Evolutionary conservation across 2,329 filamentous ascomycete genomes (phyloP), one percentile per base, ranked within the genome.

Genomic region (Fusarium annulatum): DNA sequence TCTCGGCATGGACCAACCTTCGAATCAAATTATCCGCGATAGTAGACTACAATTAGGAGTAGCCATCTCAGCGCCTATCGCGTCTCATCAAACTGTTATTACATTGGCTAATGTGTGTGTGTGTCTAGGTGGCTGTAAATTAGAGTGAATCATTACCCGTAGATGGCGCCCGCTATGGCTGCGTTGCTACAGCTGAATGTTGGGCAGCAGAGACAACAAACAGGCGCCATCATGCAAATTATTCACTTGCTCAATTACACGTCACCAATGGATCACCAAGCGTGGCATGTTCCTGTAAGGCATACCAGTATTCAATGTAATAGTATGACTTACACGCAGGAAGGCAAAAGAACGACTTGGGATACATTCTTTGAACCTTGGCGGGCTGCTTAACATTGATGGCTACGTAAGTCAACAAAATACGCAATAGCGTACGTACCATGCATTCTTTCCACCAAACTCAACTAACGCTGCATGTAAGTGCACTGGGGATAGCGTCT

Each of bases 371-470:
- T 28, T 23, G 33, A 53, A 26, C 26, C 51, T 69, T 58, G 66
- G 58, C 46, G 43, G 33, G 30, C 28, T 56, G 58, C 26, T 23
- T 39, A 59, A 38, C 28, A 28, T 42, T 14, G 53, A 52, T 36
- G 33, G 26, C 51, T 28, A 38, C 33, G 34, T 18, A 49, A 65
- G 57, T 49, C 42, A 57, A 48, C 41, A 58, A 58, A 46, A 45
- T 71, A 61, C 66, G 71, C 71, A 71, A 73, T 48, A 38, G 61
- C 57, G 49, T 71, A 67, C 66, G 67, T 64, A 67, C 66, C 8
- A 73, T 48, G 41, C 61, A 73, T 71, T 67, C 58, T 70, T 71
- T 45, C 30, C 21, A 38, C 34, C 30, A 53, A 38, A 41, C 52
- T 26, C 45, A 48, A 38, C 30, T 33, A 33, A 45, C 34, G 38